These are phyloP conservation scores for Amanita molliuscula DNA, from an alignment of 768 basidiomycete species.

Conservation along the genomic window DNA sequence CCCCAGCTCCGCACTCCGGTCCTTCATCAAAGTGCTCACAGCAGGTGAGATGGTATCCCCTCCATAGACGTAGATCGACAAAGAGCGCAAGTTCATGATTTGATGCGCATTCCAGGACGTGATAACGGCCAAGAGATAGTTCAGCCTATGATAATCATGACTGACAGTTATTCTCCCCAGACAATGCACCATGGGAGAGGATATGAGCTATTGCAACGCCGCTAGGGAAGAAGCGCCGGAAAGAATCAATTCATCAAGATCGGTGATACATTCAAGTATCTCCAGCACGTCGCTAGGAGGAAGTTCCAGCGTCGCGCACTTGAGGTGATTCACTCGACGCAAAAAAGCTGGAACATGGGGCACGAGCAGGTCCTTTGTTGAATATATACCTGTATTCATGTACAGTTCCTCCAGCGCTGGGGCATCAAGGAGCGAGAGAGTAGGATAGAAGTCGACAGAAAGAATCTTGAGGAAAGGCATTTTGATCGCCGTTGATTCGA, in stretches of 20 bases:
- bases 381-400: neutral
- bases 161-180: neutral
- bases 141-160: neutral
- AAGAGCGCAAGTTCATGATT: neutral
- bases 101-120: neutral
- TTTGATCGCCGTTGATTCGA: neutral
- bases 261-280: neutral
- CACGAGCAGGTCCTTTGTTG: neutral
- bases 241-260: neutral
- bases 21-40: neutral
- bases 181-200: neutral
- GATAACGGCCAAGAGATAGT: neutral
- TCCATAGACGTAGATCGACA: neutral
- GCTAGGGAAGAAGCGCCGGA: neutral
- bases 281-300: neutral
- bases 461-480: neutral
- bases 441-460: neutral
- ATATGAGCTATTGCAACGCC: neutral
- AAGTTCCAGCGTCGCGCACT: neutral
- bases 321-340: neutral
- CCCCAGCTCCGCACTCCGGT: neutral
- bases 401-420: neutral
- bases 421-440: neutral
- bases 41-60: neutral
- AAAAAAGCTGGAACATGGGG: neutral